Conservation (phyloP, 2,329 filamentous ascomycete species). For the Setomelanomma holmii region DNA sequence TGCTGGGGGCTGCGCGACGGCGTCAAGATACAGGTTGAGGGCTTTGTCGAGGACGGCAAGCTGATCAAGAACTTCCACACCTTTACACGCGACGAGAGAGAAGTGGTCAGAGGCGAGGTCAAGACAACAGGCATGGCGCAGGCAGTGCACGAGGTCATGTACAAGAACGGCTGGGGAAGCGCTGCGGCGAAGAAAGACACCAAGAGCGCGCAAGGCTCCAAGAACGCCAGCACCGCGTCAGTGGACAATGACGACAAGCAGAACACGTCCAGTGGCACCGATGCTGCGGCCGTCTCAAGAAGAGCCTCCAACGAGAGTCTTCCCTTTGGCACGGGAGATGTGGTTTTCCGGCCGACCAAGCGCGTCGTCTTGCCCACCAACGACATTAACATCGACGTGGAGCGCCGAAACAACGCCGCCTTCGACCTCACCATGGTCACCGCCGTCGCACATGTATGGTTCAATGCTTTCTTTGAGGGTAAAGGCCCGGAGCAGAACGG, state of each 20-base stretch:
- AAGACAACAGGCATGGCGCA: slow-evolving; percentile 53
- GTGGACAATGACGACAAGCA: slow-evolving; percentile 17
- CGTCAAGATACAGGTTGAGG: slow-evolving; percentile 85
- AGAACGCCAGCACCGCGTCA: slow-evolving; percentile 28
- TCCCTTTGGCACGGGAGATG: slow-evolving; percentile 68
- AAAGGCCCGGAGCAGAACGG: slow-evolving; percentile 73
- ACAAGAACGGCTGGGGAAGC: slow-evolving; percentile 43
- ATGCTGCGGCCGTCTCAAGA: slow-evolving; percentile 22
- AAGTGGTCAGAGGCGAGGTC: slow-evolving; percentile 66
- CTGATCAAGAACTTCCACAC: slow-evolving; percentile 83
- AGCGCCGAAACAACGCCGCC: slow-evolving; percentile 80
- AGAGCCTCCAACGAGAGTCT: slow-evolving; percentile 36
- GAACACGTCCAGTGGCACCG: slow-evolving; percentile 9
- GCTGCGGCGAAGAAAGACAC: slow-evolving; percentile 28
- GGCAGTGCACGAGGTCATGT: slow-evolving; percentile 55
- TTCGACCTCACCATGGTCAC: slow-evolving; percentile 88
- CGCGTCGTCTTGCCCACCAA: slow-evolving; percentile 77
- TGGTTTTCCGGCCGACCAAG: slow-evolving; percentile 76
- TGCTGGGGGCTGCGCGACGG: slow-evolving; percentile 88
- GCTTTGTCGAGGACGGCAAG: slow-evolving; percentile 87
- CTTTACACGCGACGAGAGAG: slow-evolving; percentile 75
- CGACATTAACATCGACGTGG: slow-evolving; percentile 89
- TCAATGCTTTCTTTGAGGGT: slow-evolving; percentile 93
- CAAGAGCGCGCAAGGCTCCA: slow-evolving; percentile 22
- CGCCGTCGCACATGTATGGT: slow-evolving; percentile 93